phyloP scores from a whole-genome alignment of 2,329 filamentous ascomycete genomes.

The Botrytis squamosa region DNA sequence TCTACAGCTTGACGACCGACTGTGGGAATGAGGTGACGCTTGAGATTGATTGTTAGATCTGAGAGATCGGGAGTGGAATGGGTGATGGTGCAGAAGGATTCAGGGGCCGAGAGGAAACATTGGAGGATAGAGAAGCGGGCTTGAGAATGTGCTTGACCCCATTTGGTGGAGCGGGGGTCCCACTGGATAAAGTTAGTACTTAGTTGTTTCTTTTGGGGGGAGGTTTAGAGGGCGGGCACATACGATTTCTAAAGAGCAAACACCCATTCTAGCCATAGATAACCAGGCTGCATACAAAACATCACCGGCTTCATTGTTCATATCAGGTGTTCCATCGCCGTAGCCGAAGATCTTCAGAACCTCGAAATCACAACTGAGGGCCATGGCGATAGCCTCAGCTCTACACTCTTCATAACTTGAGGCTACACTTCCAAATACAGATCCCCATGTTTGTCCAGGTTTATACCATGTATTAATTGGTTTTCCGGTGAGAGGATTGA shows the following conservation, averaged over 20 bases:
- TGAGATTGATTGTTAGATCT: slow-evolving; percentile 77
- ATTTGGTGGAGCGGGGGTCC: slow-evolving; percentile 87
- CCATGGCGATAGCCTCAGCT: slow-evolving; percentile 92
- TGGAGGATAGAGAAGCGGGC: slow-evolving; percentile 85
- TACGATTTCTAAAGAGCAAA: slow-evolving; percentile 76
- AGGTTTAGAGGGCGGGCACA: not conserved
- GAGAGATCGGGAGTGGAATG: slow-evolving; percentile 68
- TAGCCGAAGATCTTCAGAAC: slow-evolving; percentile 91
- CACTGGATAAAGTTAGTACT: slow-evolving; percentile 48
- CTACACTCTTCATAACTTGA: slow-evolving; percentile 93
- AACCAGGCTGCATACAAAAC: slow-evolving; percentile 87
- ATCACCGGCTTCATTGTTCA: slow-evolving; percentile 76
- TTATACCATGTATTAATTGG: slow-evolving; percentile 88
- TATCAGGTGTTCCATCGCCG: slow-evolving; percentile 71
- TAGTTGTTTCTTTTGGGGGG: not conserved
- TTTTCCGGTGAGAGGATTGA: slow-evolving; percentile 75
- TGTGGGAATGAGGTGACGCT: slow-evolving; percentile 82
- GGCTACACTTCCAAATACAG: slow-evolving; percentile 83
- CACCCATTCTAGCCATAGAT: slow-evolving; percentile 89
- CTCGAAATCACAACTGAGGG: slow-evolving; percentile 80
- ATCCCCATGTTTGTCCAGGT: slow-evolving; percentile 91
- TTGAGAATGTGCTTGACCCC: slow-evolving; percentile 91
- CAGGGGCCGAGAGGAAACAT: slow-evolving; percentile 82
- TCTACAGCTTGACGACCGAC: slow-evolving; percentile 80
- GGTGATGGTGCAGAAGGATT: slow-evolving; percentile 80